Conservation (phyloP, 1,139 yeast species). For the Saccharomycopsis hybrid region DNA sequence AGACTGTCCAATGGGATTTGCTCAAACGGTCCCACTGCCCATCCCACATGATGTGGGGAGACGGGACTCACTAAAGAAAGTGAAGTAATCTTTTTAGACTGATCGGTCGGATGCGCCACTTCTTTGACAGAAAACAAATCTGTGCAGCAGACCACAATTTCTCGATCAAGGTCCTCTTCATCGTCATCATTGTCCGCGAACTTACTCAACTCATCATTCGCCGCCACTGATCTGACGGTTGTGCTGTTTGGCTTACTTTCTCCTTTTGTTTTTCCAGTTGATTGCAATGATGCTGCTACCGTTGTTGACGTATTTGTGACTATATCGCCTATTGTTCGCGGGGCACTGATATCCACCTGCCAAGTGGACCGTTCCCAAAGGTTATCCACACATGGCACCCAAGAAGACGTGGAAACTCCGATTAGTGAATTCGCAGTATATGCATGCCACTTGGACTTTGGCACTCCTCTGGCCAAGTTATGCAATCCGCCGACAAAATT, state of each 20-base stretch:
- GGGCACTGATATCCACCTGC: conserved; percentile 81
- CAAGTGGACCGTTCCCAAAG: conserved; percentile 87
- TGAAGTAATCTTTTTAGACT: conserved; percentile 65
- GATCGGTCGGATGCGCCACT: conserved; percentile 50
- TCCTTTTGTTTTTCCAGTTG: too few species aligned
- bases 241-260: too few species aligned
- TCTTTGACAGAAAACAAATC: conserved; percentile 55
- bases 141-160: conserved; percentile 70
- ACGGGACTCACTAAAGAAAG: conserved; percentile 84
- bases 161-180: conserved; percentile 43
- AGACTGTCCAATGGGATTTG: conserved; percentile 31
- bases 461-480: conserved; percentile 28
- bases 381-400: conserved; percentile 96
- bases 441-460: conserved; percentile 64
- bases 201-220: too few species aligned
- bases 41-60: conserved; percentile 93
- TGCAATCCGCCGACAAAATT: conserved; percentile 54
- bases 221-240: too few species aligned
- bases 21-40: conserved; percentile 89
- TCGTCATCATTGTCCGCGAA: too few species aligned
- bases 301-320: too few species aligned
- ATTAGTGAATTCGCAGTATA: conserved; percentile 76
- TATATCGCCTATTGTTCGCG: conserved; percentile 71
- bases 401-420: conserved; percentile 79
- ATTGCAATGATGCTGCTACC: too few species aligned